Evolutionary conservation across 768 basidiomycete species (phyloP).

Genomic region (Xerocomellus amylosporus): DNA sequence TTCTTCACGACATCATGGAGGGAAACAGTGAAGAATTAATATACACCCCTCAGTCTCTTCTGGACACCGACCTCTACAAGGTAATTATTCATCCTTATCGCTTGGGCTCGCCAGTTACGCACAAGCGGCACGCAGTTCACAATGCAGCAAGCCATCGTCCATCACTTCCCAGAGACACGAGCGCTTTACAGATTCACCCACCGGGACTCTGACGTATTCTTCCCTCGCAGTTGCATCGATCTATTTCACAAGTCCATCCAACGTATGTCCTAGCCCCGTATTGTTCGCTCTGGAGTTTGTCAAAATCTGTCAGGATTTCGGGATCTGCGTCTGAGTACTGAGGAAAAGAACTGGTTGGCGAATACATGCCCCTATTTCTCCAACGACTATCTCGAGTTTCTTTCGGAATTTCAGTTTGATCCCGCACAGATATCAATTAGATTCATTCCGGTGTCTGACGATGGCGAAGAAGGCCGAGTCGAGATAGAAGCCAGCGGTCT

Average conservation of each 20-base stretch:
- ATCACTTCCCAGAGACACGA: slow-evolving; percentile 69
- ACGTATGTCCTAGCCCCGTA: slow-evolving; percentile 40
- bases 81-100: slow-evolving; percentile 34
- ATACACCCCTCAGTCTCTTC: slow-evolving; percentile 48
- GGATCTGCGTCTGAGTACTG: slow-evolving; percentile 52
- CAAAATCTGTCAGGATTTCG: slow-evolving; percentile 56
- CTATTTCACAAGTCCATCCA: slow-evolving; percentile 53
- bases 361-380: slow-evolving; percentile 72
- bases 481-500: slow-evolving; percentile 71
- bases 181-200: slow-evolving; percentile 81
- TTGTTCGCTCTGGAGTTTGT: slow-evolving; percentile 24
- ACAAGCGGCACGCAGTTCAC: slow-evolving; percentile 54
- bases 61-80: slow-evolving; percentile 97
- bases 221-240: slow-evolving; percentile 43
- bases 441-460: slow-evolving; percentile 58
- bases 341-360: slow-evolving; percentile 68
- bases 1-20: slow-evolving; percentile 10
- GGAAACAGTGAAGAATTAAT: slow-evolving; percentile 3
- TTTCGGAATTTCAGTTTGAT: slow-evolving; percentile 65
- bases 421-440: slow-evolving; percentile 58
- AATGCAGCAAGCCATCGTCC: slow-evolving; percentile 91
- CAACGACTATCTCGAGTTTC: slow-evolving; percentile 70
- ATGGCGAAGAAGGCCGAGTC: slow-evolving; percentile 54
- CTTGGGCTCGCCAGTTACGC: background rate
- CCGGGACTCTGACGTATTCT: slow-evolving; percentile 60